These are phyloP conservation scores for Ceratocystiopsis sp. DNA, from an alignment of 2,329 filamentous ascomycete species.

Conservation along the genomic window DNA sequence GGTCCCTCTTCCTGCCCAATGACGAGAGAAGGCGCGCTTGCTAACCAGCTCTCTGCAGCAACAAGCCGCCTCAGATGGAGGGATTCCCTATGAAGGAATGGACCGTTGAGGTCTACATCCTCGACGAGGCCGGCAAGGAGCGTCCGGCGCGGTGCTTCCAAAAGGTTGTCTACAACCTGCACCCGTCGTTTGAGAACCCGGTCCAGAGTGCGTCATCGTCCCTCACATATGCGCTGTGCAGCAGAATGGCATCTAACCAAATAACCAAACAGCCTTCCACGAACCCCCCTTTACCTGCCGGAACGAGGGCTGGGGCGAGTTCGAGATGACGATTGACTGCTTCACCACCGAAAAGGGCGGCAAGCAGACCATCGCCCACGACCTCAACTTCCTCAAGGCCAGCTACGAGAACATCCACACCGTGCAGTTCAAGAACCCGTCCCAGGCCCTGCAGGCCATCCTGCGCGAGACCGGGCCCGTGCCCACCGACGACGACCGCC, in stretches of 20 bases:
- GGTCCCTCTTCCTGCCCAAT: slow-evolving; percentile 1
- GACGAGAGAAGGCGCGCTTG: too few species aligned
- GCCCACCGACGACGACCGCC: slow-evolving; percentile 53
- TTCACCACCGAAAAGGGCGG: slow-evolving; percentile 71
- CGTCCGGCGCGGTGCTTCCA: slow-evolving; percentile 72
- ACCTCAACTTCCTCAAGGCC: slow-evolving; percentile 74
- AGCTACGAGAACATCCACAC: slow-evolving; percentile 71
- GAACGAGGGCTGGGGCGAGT: slow-evolving; percentile 97
- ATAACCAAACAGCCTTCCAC: slow-evolving; percentile 45
- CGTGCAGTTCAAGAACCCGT: slow-evolving; percentile 84
- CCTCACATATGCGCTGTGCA: too few species aligned
- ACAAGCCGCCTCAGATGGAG: slow-evolving; percentile 65
- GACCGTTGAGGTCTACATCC: slow-evolving; percentile 69
- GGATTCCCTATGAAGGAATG: slow-evolving; percentile 88
- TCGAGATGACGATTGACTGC: slow-evolving; percentile 80
- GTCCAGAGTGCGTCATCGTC: slow-evolving; percentile 51
- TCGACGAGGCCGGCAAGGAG: slow-evolving; percentile 77
- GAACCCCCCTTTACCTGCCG: slow-evolving; percentile 75
- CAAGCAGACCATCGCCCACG: slow-evolving; percentile 65
- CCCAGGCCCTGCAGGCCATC: slow-evolving; percentile 60
- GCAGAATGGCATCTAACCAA: not conserved
- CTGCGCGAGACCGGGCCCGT: slow-evolving; percentile 75
- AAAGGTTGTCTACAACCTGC: slow-evolving; percentile 82
- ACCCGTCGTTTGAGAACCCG: slow-evolving; percentile 82
- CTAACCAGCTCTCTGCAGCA: slow-evolving; percentile 26